These are phyloP conservation scores for Gossypium davidsonii DNA, from an alignment of 441 rosid genomes.

Conservation along the genomic window DNA sequence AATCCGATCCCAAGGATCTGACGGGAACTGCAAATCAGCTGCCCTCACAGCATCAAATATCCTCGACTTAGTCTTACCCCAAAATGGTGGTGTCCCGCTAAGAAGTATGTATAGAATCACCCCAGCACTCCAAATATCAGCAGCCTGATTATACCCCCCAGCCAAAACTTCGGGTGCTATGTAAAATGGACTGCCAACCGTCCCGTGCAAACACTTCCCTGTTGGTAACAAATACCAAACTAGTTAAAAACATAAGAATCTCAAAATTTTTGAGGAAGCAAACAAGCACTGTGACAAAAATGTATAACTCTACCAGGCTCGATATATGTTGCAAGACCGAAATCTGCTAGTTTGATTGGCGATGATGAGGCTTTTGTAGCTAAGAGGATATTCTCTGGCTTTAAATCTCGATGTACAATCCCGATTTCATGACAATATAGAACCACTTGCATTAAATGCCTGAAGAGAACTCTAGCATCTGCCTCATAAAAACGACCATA, in stretches of 20 bases:
- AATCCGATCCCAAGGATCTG: slow-evolving; percentile 46
- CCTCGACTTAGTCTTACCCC: slow-evolving; percentile 65
- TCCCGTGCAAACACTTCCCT: slow-evolving; percentile 57
- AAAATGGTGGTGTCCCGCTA: slow-evolving; percentile 61
- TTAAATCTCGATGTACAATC: slow-evolving; percentile 60
- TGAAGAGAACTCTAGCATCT: slow-evolving; percentile 51
- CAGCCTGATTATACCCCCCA: slow-evolving; percentile 62
- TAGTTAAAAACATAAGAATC: slow-evolving; percentile 4
- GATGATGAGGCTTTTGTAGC: slow-evolving; percentile 51
- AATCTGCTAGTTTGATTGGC: slow-evolving; percentile 62
- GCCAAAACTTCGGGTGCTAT: slow-evolving; percentile 67
- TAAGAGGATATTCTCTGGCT: slow-evolving; percentile 66
- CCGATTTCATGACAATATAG: slow-evolving; percentile 59
- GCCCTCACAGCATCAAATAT: slow-evolving; percentile 60
- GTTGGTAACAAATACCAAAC: slow-evolving; percentile 15
- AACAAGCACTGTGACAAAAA: neutral
- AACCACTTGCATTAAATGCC: slow-evolving; percentile 60
- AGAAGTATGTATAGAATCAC: slow-evolving; percentile 64
- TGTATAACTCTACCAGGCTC: slow-evolving; percentile 38
- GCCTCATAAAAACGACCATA: slow-evolving; percentile 48
- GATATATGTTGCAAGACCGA: slow-evolving; percentile 63
- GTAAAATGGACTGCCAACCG: slow-evolving; percentile 68
- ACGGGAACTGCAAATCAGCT: slow-evolving; percentile 61
- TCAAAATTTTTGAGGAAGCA: slow-evolving; percentile 2
- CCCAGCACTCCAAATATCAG: slow-evolving; percentile 74